Evolutionary conservation across 495 filamentous ascomycete genomes (phyloP), one percentile per base, ranked within the genome.

Genomic region (Penicillium goetzii): DNA sequence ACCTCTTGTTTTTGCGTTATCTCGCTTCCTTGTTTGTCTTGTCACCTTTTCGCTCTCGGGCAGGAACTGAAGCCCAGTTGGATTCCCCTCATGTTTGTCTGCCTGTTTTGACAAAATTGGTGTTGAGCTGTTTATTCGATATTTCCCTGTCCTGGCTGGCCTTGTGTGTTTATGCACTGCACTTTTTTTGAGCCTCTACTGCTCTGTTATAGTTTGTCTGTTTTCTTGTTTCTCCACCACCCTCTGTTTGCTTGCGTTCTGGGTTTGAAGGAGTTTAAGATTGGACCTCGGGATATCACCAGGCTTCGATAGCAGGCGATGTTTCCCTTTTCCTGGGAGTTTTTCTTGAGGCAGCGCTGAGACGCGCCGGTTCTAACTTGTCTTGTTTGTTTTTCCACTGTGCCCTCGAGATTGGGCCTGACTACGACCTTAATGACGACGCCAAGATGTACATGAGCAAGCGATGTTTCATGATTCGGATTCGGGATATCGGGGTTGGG

Each of bases 361-460:
- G 60, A 62, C 56, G 67, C 63, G 66, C 68, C 65, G 65, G 66
- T 64, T 73, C 65, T 72, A 67, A 72, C 59, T 64, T 60, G 59
- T 66, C 67, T 23, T 30, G 23, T 51, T 51, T 69, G 56, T 67
- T 71, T 70, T 74, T 66, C 63, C 61, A 65, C 65, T 65, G 68
- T 63, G 65, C 63, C 67, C 63, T 66, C 66, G 61, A 66, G 61
- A 75, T 72, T 71, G 76, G 52, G 77, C 68, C 69, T 73, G 72
- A 63, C 74, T 70, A 81, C 70, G 76, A 81, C 72, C 67, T 78
- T 78, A 72, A 76, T 74, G 72, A 80, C 68, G 74, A 80, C 73
- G 74, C 65, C 71, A 79, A 76, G 78, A 79, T 76, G 77, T 76
- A 78, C 74, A 79, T 76, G 78, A 78, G 65, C 72, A 76, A 77